Evolutionary conservation across 202 grass and related monocot genomes (phyloP).

Genomic region (Miscanthus sacchariflorus): DNA sequence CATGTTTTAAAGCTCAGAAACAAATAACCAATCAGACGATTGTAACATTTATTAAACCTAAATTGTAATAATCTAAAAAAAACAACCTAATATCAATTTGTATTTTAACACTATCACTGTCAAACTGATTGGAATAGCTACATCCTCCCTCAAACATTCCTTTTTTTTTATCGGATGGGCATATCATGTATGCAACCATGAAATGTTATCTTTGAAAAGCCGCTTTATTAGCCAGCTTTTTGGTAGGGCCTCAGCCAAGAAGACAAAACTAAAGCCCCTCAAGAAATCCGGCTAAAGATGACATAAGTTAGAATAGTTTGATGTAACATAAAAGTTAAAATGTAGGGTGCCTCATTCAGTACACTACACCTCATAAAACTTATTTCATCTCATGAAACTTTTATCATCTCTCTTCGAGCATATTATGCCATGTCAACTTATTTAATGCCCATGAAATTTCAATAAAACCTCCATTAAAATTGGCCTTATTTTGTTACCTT

Average conservation of each 20-base stretch:
- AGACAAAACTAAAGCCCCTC: neutral
- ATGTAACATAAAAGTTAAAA: no score
- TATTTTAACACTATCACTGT: neutral
- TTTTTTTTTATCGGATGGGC: neutral
- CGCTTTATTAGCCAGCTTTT: neutral
- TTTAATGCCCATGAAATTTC: neutral
- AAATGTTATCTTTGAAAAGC: neutral
- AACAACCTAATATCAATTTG: neutral
- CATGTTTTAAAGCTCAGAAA: neutral
- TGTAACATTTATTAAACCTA: neutral
- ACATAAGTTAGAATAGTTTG: neutral
- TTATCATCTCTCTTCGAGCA: neutral
- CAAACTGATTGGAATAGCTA: neutral
- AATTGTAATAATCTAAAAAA: neutral
- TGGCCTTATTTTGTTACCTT: neutral
- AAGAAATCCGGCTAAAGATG: neutral
- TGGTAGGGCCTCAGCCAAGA: neutral
- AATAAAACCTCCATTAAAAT: neutral
- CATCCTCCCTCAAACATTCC: neutral
- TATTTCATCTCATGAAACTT: neutral
- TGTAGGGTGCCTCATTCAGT: no score
- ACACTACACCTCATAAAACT: no score
- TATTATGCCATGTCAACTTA: neutral
- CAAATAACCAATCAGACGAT: neutral
- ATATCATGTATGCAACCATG: neutral